Evolutionary conservation across 2,329 filamentous ascomycete species (phyloP), one percentile per base, ranked within the genome.

Genomic region (Botrytis sinoallii): DNA sequence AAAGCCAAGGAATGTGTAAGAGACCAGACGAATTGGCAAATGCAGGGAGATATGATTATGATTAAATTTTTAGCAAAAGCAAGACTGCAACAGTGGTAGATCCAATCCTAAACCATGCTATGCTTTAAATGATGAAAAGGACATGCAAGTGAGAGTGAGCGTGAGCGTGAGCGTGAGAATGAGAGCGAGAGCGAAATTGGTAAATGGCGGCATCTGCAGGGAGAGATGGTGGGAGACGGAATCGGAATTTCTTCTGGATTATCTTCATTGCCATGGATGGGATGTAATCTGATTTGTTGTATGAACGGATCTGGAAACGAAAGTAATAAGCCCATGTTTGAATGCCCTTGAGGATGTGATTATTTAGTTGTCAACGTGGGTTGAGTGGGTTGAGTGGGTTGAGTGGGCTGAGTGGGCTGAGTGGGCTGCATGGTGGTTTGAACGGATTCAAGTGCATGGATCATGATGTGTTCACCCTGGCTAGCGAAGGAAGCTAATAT

Each of bases 101-200:
- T 55, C n/a, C 20, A 64, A 57, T 71, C 46, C 70, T 57, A 71
- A 64, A 52, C n/a, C 61, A 55, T 46, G 70, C 70, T 64, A 71
- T 52, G 16, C 42, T 25, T 38, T 64, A 70, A 40, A 25, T 32
- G 44, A 70, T n/a, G 38, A 46, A 55, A 60, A 32, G 52, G n/a
- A 12, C n/a, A 65, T 68, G 66, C 25, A n/a, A 22, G 66, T 42
- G 48, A 57, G 66, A 29, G 42, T 14, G 29, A n/a, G 66, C 1
- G 14, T 57, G 52, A n/a, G 32, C 32, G 52, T n/a, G n/a, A n/a
- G n/a, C 16, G 1, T 55, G 52, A 32, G 52, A 52, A n/a, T 14
- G 66, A 38, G 40, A 57, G 4, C 16, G 52, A 29, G 52, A n/a
- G 38, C 20, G 66, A 52, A 29, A 57, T 59, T 70, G 14, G 57